Evolutionary conservation across 257 asterid genomes (phyloP), one percentile per base, ranked within the genome.

Genomic region (Plantago elongata): DNA sequence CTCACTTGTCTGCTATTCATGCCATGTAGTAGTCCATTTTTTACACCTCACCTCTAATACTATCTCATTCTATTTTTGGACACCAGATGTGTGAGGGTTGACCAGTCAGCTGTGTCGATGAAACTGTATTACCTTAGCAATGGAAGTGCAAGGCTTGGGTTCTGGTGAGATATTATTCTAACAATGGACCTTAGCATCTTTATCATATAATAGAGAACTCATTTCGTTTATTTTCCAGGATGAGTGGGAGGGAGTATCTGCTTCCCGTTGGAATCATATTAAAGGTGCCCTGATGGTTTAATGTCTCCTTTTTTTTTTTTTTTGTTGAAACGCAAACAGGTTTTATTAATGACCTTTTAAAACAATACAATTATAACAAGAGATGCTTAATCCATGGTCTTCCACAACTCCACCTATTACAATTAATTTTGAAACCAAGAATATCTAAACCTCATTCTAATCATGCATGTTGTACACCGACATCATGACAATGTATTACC

Each of bases 121-220:
- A 93, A 81, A 74, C 69, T 93, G 58, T 93, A 93, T 79, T 89
- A 93, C 81, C 82, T 93, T 45, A 82, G 58, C 65, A 89, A 81
- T 60, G 99, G 99, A 81, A 93, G 99, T 77, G 99, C 99, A 62
- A 83, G 99, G 70, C 94, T 93, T 75, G 99, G 97, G 51, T 89
- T 93, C 78, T 89, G 99, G 99, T 92, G 78, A 83, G 91, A 55
- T 69, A 69, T 61, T 72, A 29, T 18, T 56, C 46, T 57, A 13
- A 34, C 67, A 34, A 38, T 58, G 44, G 40, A 66, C 55, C 48
- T 47, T 56, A 13, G 51, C 62, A 27, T 64, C 16, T 49, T 40
- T 61, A 44, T 58, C 22, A 60, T 52, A 37, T 69, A 34, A 34
- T 70, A 63, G 59, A 44, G 59, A 63, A 50, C 72, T 63, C 64